Conservation (phyloP, 1,139 yeast genomes). For the Magnusiomyces starmeri region DNA sequence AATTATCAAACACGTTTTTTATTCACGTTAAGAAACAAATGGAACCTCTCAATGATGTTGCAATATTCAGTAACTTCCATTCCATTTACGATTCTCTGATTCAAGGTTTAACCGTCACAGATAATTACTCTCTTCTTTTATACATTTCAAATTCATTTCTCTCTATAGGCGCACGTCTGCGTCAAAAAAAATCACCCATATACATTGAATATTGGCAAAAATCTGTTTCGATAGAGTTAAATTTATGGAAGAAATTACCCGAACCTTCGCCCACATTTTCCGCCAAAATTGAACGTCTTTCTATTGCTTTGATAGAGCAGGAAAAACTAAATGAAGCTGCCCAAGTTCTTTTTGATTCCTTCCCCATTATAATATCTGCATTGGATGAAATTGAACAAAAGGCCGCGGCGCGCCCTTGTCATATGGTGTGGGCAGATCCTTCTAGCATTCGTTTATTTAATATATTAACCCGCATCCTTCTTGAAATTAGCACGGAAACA, state of each 20-base stretch:
- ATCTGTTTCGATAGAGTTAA: slow-evolving; percentile 19
- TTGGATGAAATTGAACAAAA: slow-evolving; percentile 3
- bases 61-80: slow-evolving; percentile 3
- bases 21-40: slow-evolving; percentile 3
- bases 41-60: slow-evolving; percentile 5
- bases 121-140: slow-evolving; percentile 12
- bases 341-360: slow-evolving; percentile 7
- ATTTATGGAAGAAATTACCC: slow-evolving; percentile 8
- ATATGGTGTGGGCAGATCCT: neutral
- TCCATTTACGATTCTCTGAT: slow-evolving; percentile 11
- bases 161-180: slow-evolving; percentile 18
- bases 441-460: neutral
- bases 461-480: neutral
- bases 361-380: slow-evolving; percentile 10
- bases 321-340: slow-evolving; percentile 11
- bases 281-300: slow-evolving; percentile 17
- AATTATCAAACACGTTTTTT: slow-evolving; percentile 5
- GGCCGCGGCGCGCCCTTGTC: neutral
- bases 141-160: slow-evolving; percentile 20
- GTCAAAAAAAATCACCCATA: slow-evolving; percentile 3
- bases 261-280: slow-evolving; percentile 11
- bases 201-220: slow-evolving; percentile 19
- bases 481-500: neutral
- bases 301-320: slow-evolving; percentile 14
- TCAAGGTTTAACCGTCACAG: slow-evolving; percentile 1